These are phyloP conservation scores for Coniochaeta prunicola DNA, from an alignment of 2,329 filamentous ascomycete genomes.

Conservation along the genomic window DNA sequence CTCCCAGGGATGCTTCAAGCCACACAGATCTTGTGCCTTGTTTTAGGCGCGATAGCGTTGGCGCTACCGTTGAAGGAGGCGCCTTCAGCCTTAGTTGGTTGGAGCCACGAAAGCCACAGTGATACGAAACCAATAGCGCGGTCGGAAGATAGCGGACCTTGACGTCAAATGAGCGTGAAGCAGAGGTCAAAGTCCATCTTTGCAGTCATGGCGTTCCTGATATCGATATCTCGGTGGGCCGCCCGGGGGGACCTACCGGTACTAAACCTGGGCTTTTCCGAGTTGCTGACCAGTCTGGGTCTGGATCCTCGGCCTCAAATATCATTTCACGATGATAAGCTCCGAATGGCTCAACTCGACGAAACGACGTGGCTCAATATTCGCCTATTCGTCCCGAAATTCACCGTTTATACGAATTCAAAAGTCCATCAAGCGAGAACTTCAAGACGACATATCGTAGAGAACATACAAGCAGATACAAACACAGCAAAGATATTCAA, in stretches of 20 bases:
- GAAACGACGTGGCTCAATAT: background rate
- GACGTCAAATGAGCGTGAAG: no score
- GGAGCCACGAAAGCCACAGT: background rate
- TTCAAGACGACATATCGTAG: no score
- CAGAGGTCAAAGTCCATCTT: no score
- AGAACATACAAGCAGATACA: no score
- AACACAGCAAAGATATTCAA: no score
- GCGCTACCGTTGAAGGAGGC: background rate
- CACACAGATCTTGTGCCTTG: background rate
- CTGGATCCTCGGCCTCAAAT: background rate
- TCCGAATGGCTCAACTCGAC: no score
- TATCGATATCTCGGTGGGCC: background rate
- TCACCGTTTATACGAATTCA: no score
- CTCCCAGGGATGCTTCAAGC: background rate
- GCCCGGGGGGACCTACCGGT: no score
- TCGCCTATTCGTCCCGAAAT: background rate
- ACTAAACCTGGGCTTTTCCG: background rate
- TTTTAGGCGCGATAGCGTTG: background rate
- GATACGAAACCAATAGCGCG: background rate
- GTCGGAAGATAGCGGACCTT: background rate
- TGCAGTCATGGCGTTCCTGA: background rate
- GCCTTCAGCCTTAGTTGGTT: no score
- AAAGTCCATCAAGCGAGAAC: no score
- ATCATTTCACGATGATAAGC: background rate
- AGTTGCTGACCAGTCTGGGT: background rate